Base-by-base conservation (phyloP, 1,139 yeast species). In the Suhomyces bokatorum region DNA sequence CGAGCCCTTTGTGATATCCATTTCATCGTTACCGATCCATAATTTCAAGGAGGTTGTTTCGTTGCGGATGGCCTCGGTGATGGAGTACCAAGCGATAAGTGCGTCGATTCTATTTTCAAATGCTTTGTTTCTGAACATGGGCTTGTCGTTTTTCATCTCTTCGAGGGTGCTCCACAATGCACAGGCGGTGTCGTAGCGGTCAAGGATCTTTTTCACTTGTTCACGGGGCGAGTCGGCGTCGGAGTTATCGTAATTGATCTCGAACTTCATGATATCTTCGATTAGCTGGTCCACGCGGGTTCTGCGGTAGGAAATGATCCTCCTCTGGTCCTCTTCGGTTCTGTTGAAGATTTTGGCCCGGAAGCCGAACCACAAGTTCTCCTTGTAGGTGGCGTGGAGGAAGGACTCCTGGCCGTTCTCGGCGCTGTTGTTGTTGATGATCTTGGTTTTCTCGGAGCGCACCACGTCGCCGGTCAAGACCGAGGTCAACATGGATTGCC, bases 401-500 rank as follows among this genome's bases (percentile, higher is more conserved):
- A 75, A 75, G 17, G 75, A 71, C 47, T 78, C 83, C 47, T 75
- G 78, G 37, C 68, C 71, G 45, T 70, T 69, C 35, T 66, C 66
- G 1, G 67, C 64, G 57, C 66, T 63, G 66, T 78, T 54, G 60
- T 70, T 58, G 66, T 67, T 64, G 33, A 81, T 83, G 43, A 93
- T 75, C 58, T 91, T 85, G 3, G 95, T 85, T 67, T 91, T 93
- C 62, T 93, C 99, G 10, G 95, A 86, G 34, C 85, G 78, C 16
- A 93, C 90, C 39, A 93, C 96, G 61, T 93, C 99, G 51, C 99
- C 98, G 2, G 95, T 91, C 32, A 93, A 75, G 2, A 93, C 99
- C 4, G 93, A 80, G 3, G 88, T 79, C 38, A 93, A 73, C 97
- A 93, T 89, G 0, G 95, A 81, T 63, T 93, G 98, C 99, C 99